These are phyloP conservation scores for Amanita pallidorosea DNA, from an alignment of 768 basidiomycete genomes.

Conservation along the genomic window DNA sequence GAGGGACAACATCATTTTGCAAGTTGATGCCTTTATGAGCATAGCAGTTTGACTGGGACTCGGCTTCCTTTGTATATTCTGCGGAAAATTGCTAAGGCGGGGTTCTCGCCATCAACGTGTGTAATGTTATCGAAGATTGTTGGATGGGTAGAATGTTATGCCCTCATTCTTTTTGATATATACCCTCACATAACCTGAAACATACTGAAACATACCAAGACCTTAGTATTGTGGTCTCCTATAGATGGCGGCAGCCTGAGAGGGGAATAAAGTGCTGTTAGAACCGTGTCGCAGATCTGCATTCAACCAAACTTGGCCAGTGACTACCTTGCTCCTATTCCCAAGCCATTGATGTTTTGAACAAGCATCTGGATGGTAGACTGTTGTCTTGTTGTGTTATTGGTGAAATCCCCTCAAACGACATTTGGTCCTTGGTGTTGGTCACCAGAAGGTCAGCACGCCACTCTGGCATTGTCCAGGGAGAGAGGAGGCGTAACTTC, in stretches of 20 bases:
- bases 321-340: slow-evolving; percentile 35
- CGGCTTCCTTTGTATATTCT: not conserved
- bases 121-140: no score
- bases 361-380: slow-evolving; percentile 28
- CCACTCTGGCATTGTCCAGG: no score
- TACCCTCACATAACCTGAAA: no score
- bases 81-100: not conserved
- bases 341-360: slow-evolving; percentile 29
- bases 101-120: not conserved
- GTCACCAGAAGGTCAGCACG: no score
- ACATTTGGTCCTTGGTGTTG: no score
- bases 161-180: no score
- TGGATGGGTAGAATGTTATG: no score
- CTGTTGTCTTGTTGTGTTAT: slow-evolving; percentile 29
- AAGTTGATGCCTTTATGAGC: not conserved
- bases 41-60: not conserved
- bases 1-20: slow-evolving; percentile 11
- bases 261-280: slow-evolving; percentile 5
- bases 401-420: slow-evolving; percentile 33
- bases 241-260: no score
- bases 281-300: slow-evolving; percentile 32
- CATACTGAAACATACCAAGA: no score
- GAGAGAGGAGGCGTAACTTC: no score
- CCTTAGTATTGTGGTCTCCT: no score
- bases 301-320: slow-evolving; percentile 43